A percentile compares a stretch with the other conserved stretches of the same genome.
phyloP scores from a whole-genome alignment of 2,329 filamentous ascomycete species.

The Botrytis aclada region DNA sequence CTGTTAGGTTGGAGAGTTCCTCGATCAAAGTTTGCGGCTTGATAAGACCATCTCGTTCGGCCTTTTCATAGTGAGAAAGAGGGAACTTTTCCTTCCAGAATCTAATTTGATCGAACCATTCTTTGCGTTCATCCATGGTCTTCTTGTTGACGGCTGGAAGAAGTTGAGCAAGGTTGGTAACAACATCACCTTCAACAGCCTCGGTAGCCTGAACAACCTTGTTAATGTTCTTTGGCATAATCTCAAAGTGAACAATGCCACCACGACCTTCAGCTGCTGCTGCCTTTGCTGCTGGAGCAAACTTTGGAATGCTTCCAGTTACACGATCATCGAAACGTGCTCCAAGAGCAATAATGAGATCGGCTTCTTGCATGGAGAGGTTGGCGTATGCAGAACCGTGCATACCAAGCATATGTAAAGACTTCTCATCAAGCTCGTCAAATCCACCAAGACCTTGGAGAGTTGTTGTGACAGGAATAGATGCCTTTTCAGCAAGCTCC shows the following conservation, averaged over 20 bases:
- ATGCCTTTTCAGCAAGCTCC: conserved; percentile 83
- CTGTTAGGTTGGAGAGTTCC: conserved; percentile 81
- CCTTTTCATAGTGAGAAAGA: conserved; percentile 74
- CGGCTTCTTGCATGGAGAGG: conserved; percentile 95
- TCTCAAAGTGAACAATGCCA: conserved; percentile 96
- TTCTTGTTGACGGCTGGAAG: conserved; percentile 67
- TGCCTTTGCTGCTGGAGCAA: conserved; percentile 81
- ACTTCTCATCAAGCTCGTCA: conserved; percentile 90
- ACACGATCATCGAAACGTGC: conserved; percentile 96
- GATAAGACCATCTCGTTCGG: conserved; percentile 73
- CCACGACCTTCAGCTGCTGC: conserved; percentile 83
- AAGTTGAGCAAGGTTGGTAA: conserved; percentile 71
- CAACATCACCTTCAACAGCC: conserved; percentile 90
- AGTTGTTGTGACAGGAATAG: conserved; percentile 93
- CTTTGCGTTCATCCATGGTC: conserved; percentile 62
- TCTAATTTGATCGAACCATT: conserved; percentile 88
- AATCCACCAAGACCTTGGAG: conserved; percentile 90
- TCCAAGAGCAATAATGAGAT: conserved; percentile 92
- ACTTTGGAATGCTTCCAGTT: conserved; percentile 75
- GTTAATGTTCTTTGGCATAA: conserved; percentile 99
- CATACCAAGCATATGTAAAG: conserved; percentile 98
- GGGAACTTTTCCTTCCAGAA: conserved; percentile 93
- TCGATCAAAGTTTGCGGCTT: conserved; percentile 94
- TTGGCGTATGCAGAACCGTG: conserved; percentile 97
- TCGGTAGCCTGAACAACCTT: conserved; percentile 97